Evolutionary conservation across 140 eudicot species (phyloP).

Genomic region (Senecio squalidus): DNA sequence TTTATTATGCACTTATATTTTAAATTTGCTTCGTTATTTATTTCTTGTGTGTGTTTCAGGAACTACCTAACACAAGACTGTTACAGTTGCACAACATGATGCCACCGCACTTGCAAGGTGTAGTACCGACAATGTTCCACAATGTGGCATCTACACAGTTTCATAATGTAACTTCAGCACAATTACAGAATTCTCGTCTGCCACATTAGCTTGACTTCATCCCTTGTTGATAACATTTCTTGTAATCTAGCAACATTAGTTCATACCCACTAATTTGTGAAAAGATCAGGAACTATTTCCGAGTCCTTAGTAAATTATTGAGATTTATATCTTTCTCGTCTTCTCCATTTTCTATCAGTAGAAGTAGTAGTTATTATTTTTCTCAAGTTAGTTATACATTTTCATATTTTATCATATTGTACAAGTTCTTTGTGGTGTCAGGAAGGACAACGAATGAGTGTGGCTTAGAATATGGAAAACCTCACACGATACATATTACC

Average conservation of each 20-base stretch:
- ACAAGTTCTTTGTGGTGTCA: slow-evolving; percentile 6
- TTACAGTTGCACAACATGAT: slow-evolving; percentile 34
- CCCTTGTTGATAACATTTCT: slow-evolving; percentile 14
- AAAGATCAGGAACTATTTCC: slow-evolving; percentile 9
- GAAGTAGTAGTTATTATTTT: not conserved
- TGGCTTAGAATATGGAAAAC: slow-evolving; percentile 5
- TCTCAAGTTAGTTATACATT: not conserved
- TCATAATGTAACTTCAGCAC: slow-evolving; percentile 41
- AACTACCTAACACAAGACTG: slow-evolving; percentile 33
- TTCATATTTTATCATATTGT: slow-evolving; percentile 6
- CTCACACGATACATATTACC: not conserved
- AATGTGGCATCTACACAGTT: slow-evolving; percentile 43
- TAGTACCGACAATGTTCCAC: slow-evolving; percentile 46
- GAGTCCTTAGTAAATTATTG: not conserved
- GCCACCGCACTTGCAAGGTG: slow-evolving; percentile 38
- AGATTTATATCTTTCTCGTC: not conserved
- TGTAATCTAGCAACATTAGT: slow-evolving; percentile 20
- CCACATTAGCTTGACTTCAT: slow-evolving; percentile 30
- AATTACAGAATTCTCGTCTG: slow-evolving; percentile 35
- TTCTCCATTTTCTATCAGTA: slow-evolving; percentile 3
- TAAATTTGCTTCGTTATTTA: not conserved
- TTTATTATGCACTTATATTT: not conserved
- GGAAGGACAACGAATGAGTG: slow-evolving; percentile 6
- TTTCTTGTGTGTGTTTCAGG: slow-evolving; percentile 28
- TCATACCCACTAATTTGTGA: slow-evolving; percentile 18